phyloP scores from a whole-genome alignment of 148 eudicot species.

The Talinum fruticosum region DNA sequence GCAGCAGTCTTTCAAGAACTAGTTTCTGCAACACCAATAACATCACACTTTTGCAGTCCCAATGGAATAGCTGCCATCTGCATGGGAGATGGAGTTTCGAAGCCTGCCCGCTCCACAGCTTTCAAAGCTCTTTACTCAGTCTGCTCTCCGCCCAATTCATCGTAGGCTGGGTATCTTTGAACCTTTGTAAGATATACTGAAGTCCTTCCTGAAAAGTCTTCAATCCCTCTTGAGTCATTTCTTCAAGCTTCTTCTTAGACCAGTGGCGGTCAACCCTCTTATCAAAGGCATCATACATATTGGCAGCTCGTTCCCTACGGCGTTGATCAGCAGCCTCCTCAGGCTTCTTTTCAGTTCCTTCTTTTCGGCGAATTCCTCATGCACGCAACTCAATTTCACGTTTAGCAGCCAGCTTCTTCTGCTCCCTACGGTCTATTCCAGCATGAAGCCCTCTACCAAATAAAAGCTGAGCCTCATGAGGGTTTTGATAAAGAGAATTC shows the following conservation, averaged over 20 bases:
- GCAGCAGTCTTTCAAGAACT: slow-evolving; percentile 67
- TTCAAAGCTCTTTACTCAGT: slow-evolving; percentile 52
- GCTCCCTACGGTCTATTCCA: slow-evolving; percentile 28
- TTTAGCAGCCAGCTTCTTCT: slow-evolving; percentile 29
- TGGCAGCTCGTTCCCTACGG: slow-evolving; percentile 45
- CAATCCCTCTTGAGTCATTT: slow-evolving; percentile 84
- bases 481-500: slow-evolving; percentile 49
- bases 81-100: slow-evolving; percentile 55
- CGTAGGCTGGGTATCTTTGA: slow-evolving; percentile 70
- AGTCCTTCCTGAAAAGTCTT: slow-evolving; percentile 84
- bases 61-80: slow-evolving; percentile 68
- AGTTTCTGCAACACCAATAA: slow-evolving; percentile 61
- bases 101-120: slow-evolving; percentile 63
- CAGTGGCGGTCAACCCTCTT: slow-evolving; percentile 58
- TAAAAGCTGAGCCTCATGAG: slow-evolving; percentile 48
- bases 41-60: slow-evolving; percentile 61
- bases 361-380: slow-evolving; percentile 24
- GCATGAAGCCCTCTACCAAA: slow-evolving; percentile 32
- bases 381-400: slow-evolving; percentile 18
- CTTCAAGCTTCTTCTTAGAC: slow-evolving; percentile 58
- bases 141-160: slow-evolving; percentile 79
- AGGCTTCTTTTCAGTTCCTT: slow-evolving; percentile 21
- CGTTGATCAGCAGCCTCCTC: slow-evolving; percentile 36
- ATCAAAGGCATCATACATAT: slow-evolving; percentile 48
- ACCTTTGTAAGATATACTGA: slow-evolving; percentile 75